Evolutionary conservation across 108 stramenopile species (phyloP), one percentile per base, ranked within the genome.

Genomic region (Cyclostephanos invisitatus): DNA sequence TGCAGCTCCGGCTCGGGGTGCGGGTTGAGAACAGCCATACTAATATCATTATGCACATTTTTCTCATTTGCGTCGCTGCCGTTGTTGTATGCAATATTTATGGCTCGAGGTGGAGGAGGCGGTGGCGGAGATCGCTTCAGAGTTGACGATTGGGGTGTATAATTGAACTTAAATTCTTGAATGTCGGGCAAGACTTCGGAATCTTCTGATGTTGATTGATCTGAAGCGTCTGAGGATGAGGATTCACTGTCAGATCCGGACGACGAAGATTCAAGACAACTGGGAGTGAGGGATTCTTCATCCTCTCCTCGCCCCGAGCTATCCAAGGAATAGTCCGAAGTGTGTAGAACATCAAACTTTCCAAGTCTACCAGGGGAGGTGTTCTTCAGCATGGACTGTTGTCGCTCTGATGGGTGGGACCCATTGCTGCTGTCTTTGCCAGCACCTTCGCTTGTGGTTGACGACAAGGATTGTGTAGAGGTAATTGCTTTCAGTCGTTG

Each of bases 1-100:
- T 24, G 22, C 53, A 54, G 53, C 25, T 54, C 53, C 22, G 53
- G 27, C 22, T 57, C 56, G 56, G 56, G 56, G 32, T 57, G 11
- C 9, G 56, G 25, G 17, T 57, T 57, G 29, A 17, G 25, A 35
- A 29, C 56, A 14, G 28, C 27, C 17, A 27, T n/a, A 14, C 29
- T 57, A 0, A 29, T 57, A 17, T 27, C 15, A 29, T 57, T 11
- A 14, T 29, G 27, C 27, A 28, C 56, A 27, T 29, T 57, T 27
- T 11, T 57, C 27, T 27, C 14, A 17, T 35, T 57, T 12, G 56
- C 5, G 56, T 27, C 27, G 32, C 24, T 27, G 12, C 7, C 5
- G 15, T 57, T 57, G 53, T 25, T 54, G 22, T 18, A 9, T 54
- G 53, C 22, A 57, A 17, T 12, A 6, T 57, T 29, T 0, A 27